Conservation (phyloP, 345 rosid species). For the Isatis tinctoria region DNA sequence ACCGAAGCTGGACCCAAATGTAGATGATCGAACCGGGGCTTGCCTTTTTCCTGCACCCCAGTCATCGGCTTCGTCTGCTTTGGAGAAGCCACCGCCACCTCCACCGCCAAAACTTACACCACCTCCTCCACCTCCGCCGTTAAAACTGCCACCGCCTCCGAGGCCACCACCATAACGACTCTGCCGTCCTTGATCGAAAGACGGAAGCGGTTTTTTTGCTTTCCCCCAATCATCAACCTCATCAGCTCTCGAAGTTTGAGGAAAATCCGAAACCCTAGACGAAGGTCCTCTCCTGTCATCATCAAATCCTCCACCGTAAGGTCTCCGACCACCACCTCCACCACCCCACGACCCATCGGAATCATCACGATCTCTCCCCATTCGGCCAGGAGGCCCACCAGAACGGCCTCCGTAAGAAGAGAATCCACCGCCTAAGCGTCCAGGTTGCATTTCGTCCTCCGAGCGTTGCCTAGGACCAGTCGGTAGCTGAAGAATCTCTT, state of each 20-base stretch:
- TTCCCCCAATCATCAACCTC: conserved; percentile 89
- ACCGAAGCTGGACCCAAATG: conserved; percentile 61
- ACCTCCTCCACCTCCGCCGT: not conserved
- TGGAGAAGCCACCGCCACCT: conserved; percentile 50
- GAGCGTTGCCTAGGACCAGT: conserved; percentile 89
- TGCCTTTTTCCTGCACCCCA: conserved; percentile 66
- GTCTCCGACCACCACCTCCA: conserved; percentile 45
- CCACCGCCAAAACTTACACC: not conserved
- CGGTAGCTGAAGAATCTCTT: conserved; percentile 80
- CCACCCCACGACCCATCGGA: conserved; percentile 52
- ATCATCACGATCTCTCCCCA: conserved; percentile 47
- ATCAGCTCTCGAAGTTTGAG: conserved; percentile 83
- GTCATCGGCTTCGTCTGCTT: conserved; percentile 82
- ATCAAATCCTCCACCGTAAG: conserved; percentile 80
- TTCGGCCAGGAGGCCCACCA: conserved; percentile 31
- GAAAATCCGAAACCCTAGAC: conserved; percentile 77
- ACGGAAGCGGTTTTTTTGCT: conserved; percentile 50
- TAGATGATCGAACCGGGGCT: conserved; percentile 45
- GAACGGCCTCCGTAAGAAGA: conserved; percentile 55
- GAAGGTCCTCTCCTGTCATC: conserved; percentile 66
- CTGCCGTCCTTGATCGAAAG: conserved; percentile 51
- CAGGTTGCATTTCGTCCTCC: conserved; percentile 75
- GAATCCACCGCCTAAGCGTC: conserved; percentile 83
- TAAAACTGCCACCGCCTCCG: conserved; percentile 22
- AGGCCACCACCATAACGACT: conserved; percentile 45